These are phyloP conservation scores for Phytophthora nicotianae DNA, from an alignment of 352 stramenopile genomes.

Conservation along the genomic window DNA sequence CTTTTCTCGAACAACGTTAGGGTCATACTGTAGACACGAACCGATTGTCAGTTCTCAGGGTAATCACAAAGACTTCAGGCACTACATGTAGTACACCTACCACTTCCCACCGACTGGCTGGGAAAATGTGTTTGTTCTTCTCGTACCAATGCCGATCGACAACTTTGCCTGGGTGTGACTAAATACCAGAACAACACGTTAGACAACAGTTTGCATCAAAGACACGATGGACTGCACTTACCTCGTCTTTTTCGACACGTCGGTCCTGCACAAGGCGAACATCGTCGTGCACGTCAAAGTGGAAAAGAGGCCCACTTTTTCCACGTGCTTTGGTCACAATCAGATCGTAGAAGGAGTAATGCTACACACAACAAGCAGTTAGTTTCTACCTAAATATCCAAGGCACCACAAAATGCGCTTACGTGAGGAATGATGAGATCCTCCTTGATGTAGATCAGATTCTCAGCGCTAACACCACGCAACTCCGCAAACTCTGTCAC, in stretches of 20 bases:
- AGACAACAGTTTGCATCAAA: background rate
- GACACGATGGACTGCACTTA: constrained; percentile 17
- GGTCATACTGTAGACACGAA: constrained; percentile 64
- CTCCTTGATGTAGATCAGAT: constrained; percentile 98
- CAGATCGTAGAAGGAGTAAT: constrained; percentile 99
- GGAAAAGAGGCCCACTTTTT: constrained; percentile 97
- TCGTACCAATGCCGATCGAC: constrained; percentile 98
- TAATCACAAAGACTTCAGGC: background rate
- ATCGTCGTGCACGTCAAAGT: constrained; percentile 97
- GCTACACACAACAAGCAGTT: constrained; percentile 40
- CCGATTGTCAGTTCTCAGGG: constrained; percentile 3
- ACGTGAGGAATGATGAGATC: constrained; percentile 98
- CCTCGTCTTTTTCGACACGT: constrained; percentile 97
- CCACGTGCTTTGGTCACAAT: constrained; percentile 97
- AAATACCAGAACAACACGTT: constrained; percentile 9
- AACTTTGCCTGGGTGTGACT: constrained; percentile 97
- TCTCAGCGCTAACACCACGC: constrained; percentile 89
- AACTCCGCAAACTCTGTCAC: constrained; percentile 94
- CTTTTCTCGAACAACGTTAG: constrained; percentile 75
- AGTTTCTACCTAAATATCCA: constrained; percentile 3
- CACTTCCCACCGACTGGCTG: constrained; percentile 97
- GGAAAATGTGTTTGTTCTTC: constrained; percentile 99
- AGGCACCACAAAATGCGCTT: constrained; percentile 12
- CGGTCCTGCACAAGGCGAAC: constrained; percentile 92
- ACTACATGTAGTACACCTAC: constrained; percentile 44